Evolutionary conservation across 345 rosid genomes (phyloP).

Genomic region (Aquilaria sinensis): DNA sequence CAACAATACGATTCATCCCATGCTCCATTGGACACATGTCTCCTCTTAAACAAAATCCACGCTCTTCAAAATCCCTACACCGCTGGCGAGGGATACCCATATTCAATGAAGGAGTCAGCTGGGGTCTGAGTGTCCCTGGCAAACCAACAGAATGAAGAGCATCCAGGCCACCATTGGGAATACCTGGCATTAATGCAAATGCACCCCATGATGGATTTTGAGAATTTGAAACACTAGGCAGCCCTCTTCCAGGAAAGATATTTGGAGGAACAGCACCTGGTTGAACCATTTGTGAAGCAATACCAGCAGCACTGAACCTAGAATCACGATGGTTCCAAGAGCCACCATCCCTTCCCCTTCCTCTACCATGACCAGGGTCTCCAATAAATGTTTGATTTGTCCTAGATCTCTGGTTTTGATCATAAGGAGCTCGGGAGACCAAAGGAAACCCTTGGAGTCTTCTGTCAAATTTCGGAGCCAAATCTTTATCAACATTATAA

Average conservation of each 20-base stretch:
- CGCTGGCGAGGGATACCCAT: slow-evolving; percentile 75
- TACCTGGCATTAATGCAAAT: slow-evolving; percentile 75
- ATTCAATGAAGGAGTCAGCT: slow-evolving; percentile 50
- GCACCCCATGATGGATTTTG: slow-evolving; percentile 70
- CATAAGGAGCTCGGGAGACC: slow-evolving; percentile 42
- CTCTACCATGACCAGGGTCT: slow-evolving; percentile 65
- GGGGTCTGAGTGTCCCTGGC: slow-evolving; percentile 68
- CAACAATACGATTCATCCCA: slow-evolving; percentile 95
- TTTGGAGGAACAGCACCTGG: slow-evolving; percentile 43
- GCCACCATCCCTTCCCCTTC: slow-evolving; percentile 79
- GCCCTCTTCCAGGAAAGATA: slow-evolving; percentile 71
- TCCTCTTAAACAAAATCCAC: slow-evolving; percentile 97
- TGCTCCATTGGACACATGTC: slow-evolving; percentile 99
- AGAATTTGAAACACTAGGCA: slow-evolving; percentile 53
- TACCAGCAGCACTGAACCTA: slow-evolving; percentile 53
- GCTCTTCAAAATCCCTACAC: slow-evolving; percentile 98
- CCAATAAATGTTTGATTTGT: slow-evolving; percentile 50
- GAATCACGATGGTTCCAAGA: slow-evolving; percentile 71
- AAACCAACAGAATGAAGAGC: slow-evolving; percentile 60
- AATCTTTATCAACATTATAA: slow-evolving; percentile 34
- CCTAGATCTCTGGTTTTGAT: slow-evolving; percentile 55
- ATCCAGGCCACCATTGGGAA: slow-evolving; percentile 76
- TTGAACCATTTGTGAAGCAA: slow-evolving; percentile 74
- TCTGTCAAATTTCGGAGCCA: slow-evolving; percentile 46
- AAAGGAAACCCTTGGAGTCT: slow-evolving; percentile 45